Conservation (phyloP, 2,329 filamentous ascomycete genomes). For the Pyricularia pennisetigena region DNA sequence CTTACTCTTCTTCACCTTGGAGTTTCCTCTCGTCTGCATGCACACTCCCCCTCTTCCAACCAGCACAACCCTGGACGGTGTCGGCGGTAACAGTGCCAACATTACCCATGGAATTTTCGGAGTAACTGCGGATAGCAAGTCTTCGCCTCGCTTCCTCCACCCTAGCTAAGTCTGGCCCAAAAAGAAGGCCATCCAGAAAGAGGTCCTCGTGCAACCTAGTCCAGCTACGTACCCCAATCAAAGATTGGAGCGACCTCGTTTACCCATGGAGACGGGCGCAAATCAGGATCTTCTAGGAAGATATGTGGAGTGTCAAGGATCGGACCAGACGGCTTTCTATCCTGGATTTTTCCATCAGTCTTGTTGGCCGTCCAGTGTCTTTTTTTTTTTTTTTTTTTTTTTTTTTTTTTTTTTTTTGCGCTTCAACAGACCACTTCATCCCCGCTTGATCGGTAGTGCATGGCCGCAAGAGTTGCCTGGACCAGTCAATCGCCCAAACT, state of each 20-base stretch:
- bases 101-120: background rate
- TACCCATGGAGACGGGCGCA: background rate
- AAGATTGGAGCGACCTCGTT: background rate
- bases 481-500: background rate
- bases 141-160: background rate
- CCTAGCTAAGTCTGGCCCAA: background rate
- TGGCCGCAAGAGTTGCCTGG: background rate
- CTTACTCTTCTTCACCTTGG: background rate
- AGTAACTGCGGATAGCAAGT: background rate
- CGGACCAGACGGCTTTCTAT: background rate
- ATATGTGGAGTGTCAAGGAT: background rate
- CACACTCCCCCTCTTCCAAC: background rate
- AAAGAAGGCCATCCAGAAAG: background rate
- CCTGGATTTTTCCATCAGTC: background rate
- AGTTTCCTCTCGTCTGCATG: background rate
- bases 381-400: background rate
- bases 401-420: background rate
- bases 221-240: background rate
- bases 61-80: background rate
- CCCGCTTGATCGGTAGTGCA: background rate
- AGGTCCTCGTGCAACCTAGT: background rate
- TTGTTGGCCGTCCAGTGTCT: background rate
- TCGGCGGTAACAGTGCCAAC: background rate
- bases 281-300: background rate
- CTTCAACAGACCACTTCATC: background rate